Conservation (phyloP, 1,139 yeast species). For the Pneumocystis oryctolagi region DNA sequence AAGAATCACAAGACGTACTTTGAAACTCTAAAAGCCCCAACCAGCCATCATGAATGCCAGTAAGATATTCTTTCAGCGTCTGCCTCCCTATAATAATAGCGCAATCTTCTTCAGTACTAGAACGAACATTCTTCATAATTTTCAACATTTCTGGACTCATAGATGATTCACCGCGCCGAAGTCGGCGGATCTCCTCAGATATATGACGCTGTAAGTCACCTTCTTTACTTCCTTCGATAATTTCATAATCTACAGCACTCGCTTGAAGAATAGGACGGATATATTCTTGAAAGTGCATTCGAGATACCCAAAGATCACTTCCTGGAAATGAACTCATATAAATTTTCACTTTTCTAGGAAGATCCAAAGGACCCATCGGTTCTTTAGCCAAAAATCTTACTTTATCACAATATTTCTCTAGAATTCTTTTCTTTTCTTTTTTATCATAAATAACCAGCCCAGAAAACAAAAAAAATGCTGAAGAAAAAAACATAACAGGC, state of each 20-base stretch:
- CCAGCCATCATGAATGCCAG: conserved; percentile 88
- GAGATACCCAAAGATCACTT: conserved; percentile 66
- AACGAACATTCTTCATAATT: conserved; percentile 9
- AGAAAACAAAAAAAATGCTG: conserved; percentile 45
- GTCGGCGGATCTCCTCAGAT: conserved; percentile 64
- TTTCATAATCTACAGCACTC: conserved; percentile 73
- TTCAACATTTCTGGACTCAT: conserved; percentile 1
- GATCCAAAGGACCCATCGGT: conserved; percentile 29
- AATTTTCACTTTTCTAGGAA: conserved; percentile 65
- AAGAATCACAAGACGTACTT: conserved; percentile 13
- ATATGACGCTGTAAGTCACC: conserved; percentile 75
- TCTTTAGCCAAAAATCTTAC: conserved; percentile 39
- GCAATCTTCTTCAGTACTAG: conserved; percentile 36
- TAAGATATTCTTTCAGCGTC: conserved; percentile 79
- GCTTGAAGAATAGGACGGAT: conserved; percentile 72
- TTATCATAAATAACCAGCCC: conserved; percentile 73
- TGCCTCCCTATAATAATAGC: conserved; percentile 89
- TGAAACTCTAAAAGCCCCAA: conserved; percentile 48
- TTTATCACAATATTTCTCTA: conserved; percentile 50
- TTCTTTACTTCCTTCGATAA: conserved; percentile 59
- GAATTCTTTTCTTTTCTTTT: conserved; percentile 48
- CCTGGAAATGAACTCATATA: conserved; percentile 94
- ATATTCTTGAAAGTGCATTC: conserved; percentile 60
- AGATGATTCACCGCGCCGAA: conserved; percentile 31
- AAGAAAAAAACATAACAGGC: conserved; percentile 87